These are phyloP conservation scores for Aspergillus fumigatiaffinis DNA, from an alignment of 2,329 filamentous ascomycete species.

Conservation along the genomic window DNA sequence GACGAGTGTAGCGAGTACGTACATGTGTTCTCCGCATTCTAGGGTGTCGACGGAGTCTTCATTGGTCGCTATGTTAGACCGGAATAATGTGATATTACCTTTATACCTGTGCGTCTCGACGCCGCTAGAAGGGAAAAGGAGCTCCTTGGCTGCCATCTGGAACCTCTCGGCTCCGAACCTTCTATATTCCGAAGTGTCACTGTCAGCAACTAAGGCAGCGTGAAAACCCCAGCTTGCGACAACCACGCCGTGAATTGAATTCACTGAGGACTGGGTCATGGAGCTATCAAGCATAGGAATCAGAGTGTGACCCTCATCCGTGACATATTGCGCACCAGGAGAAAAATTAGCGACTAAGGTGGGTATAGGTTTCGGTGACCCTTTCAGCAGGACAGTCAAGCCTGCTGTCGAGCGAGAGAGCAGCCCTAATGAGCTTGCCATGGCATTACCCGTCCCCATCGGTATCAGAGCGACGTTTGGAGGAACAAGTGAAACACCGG, in stretches of 20 bases:
- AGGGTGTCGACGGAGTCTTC: conserved; percentile 28
- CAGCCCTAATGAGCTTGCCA: conserved; percentile 38
- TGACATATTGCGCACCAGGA: conserved; percentile 47
- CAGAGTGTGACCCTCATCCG: conserved; percentile 45
- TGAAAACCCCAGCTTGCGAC: conserved; percentile 91
- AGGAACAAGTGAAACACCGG: conserved; percentile 36
- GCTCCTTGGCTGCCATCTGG: conserved; percentile 74
- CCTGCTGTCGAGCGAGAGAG: conserved; percentile 34
- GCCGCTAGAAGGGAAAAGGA: conserved; percentile 59
- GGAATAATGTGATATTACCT: conserved; percentile 48
- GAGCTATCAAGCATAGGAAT: conserved; percentile 15
- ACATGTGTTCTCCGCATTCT: conserved; percentile 58
- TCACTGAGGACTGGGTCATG: conserved; percentile 26
- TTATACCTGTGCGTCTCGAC: conserved; percentile 53
- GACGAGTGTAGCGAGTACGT: conserved; percentile 71
- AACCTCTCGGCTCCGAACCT: conserved; percentile 74
- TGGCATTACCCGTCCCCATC: conserved; percentile 48
- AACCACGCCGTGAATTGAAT: conserved; percentile 64
- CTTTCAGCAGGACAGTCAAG: conserved; percentile 58
- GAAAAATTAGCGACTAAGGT: conserved; percentile 62
- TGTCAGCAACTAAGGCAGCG: conserved; percentile 82
- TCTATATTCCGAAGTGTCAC: conserved; percentile 78
- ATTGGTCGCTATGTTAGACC: conserved; percentile 16
- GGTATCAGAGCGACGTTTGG: conserved; percentile 56
- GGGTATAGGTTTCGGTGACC: conserved; percentile 54